Evolutionary conservation across 2,329 filamentous ascomycete genomes (phyloP).

Genomic region (Xylaria hypoxylon): DNA sequence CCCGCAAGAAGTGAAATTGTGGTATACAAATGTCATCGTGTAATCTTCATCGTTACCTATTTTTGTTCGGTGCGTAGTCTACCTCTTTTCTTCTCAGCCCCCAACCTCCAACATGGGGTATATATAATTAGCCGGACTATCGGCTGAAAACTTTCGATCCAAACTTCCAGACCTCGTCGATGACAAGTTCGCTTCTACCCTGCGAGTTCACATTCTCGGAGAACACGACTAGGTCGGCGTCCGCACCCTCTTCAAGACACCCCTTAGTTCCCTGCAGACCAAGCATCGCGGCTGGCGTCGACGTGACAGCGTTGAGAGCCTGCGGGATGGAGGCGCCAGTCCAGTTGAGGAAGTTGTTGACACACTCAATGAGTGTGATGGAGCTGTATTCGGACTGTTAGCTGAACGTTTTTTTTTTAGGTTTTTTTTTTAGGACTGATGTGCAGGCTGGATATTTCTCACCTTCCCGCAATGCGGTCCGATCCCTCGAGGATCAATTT

Average conservation of each 20-base stretch:
- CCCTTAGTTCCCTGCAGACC: constrained; percentile 76
- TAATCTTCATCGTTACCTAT: constrained; percentile 18
- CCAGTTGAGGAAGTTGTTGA: constrained; percentile 84
- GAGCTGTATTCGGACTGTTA: constrained; percentile 59
- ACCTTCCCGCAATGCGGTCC: constrained; percentile 81
- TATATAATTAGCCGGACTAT: constrained; percentile 27
- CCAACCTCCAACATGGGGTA: constrained; percentile 18
- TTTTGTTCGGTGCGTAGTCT: constrained; percentile 15
- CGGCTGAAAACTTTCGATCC: constrained; percentile 64
- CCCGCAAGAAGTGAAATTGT: constrained; percentile 9
- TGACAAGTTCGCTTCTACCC: constrained; percentile 64
- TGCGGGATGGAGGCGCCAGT: constrained; percentile 75
- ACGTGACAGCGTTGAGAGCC: constrained; percentile 78
- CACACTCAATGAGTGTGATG: constrained; percentile 81
- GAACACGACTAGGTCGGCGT: constrained; percentile 77
- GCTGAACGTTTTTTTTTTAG: not conserved
- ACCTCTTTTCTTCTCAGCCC: not conserved
- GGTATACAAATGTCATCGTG: constrained; percentile 21
- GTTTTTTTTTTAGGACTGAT: not conserved
- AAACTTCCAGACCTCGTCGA: constrained; percentile 88
- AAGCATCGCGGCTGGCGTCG: constrained; percentile 81
- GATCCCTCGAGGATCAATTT: constrained; percentile 82
- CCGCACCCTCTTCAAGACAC: constrained; percentile 69
- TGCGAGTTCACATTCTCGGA: constrained; percentile 61
- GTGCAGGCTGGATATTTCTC: constrained; percentile 45